Percentiles rank a stretch among this genome's conserved stretches.
phyloP scores from a whole-genome alignment of 176 grass and related monocot species.

The Oryza meyeriana region DNA sequence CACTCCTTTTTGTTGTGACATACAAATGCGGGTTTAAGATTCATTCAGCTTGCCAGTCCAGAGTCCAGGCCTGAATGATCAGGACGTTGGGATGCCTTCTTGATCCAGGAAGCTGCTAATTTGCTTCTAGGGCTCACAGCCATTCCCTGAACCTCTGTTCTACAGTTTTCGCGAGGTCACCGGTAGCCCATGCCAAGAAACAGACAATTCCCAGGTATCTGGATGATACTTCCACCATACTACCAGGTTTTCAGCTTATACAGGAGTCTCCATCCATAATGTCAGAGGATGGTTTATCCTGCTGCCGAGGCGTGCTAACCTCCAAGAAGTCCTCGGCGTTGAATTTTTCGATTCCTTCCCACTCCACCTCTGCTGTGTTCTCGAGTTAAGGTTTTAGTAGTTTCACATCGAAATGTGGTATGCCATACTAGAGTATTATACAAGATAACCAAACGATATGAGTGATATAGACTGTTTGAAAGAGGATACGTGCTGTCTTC shows the following conservation, averaged over 20 bases:
- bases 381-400: slow-evolving; percentile 28
- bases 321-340: slow-evolving; percentile 52
- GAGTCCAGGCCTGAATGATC: slow-evolving; percentile 8
- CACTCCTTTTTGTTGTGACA: slow-evolving; percentile 14
- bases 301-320: slow-evolving; percentile 40
- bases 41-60: background rate
- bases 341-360: slow-evolving; percentile 49
- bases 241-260: slow-evolving; percentile 24
- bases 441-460: background rate
- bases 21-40: slow-evolving; percentile 2
- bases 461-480: slow-evolving; percentile 6
- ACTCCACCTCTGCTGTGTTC: slow-evolving; percentile 47
- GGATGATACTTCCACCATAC: background rate
- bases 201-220: background rate
- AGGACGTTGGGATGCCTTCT: background rate
- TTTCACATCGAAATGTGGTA: slow-evolving; percentile 17
- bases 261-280: slow-evolving; percentile 25
- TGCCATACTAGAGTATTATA: background rate
- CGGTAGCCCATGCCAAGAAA: background rate
- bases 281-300: slow-evolving; percentile 31
- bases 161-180: background rate
- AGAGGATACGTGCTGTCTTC: slow-evolving; percentile 89
- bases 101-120: background rate
- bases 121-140: slow-evolving; percentile 17
- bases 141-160: slow-evolving; percentile 22